Evolutionary conservation across 1,284 basidiomycete species (phyloP), one percentile per base, ranked within the genome.

Genomic region (Golubevia pallescens): DNA sequence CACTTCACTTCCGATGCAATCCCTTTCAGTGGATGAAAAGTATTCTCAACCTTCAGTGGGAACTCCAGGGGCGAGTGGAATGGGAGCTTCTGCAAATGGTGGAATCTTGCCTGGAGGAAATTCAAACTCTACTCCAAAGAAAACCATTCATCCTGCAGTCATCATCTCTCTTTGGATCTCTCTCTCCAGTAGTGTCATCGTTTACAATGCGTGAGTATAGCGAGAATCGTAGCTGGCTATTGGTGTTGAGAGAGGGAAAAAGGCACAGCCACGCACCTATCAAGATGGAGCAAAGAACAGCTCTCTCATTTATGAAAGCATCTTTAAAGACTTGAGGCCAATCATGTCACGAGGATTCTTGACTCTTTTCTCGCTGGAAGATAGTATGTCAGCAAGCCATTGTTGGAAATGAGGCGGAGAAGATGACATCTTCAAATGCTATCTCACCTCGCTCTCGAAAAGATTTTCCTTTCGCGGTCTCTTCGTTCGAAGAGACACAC

Each of bases 81-180:
- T 71, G 69, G 75, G 69, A 28, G 71, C 62, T 23, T 65, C 57
- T 14, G 61, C 64, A 21, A 57, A 48, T 34, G n/a, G 55, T 32
- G 74, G 74, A 57, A 72, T 74, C 48, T 68, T 80, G 6, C 77
- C 77, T 4, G 77, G 77, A 23, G 77, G 75, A 19, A 63, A 57
- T 10, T 38, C 55, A 1, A 34, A 10, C 8, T 7, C 59, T 14
- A 21, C 16, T 23, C 56, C 51, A 32, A 80, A 83, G 75, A 76
- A 74, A 65, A 78, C 80, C 75, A 64, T 85, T 14, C 82, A 85
- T 62, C 82, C 92, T 0, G 86, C 90, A 0, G 87, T 89, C 63
- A 93, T 94, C 78, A 93, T 94, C 64, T 92, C 92, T 28, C 87
- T 94, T 66, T 95, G 94, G 95, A 98, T 98, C 85, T 87, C 90